Evolutionary conservation across 257 asterid species (phyloP).

Genomic region (Forsythia suspensa): DNA sequence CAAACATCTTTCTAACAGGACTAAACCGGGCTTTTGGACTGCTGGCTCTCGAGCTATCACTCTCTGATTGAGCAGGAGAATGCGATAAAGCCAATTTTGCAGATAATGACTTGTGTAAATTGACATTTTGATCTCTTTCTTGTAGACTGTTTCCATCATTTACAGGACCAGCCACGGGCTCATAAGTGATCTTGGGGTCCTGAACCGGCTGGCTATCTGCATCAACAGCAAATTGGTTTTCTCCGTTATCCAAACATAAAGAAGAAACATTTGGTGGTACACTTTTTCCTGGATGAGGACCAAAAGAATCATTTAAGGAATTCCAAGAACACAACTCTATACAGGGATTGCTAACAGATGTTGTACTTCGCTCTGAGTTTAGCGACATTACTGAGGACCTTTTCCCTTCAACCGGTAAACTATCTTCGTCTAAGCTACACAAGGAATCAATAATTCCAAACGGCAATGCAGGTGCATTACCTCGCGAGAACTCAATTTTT

Average conservation of each 20-base stretch:
- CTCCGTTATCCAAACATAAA: constrained; percentile 14
- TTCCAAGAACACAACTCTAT: constrained; percentile 1
- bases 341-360: background rate
- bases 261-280: constrained; percentile 26
- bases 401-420: constrained; percentile 32
- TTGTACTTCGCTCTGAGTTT: constrained; percentile 39
- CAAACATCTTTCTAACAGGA: constrained; percentile 57
- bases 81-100: constrained; percentile 65
- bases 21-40: constrained; percentile 53
- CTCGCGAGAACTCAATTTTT: constrained; percentile 69
- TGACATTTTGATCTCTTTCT: constrained; percentile 31
- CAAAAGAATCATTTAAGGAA: constrained; percentile 16
- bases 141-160: constrained; percentile 20
- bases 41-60: constrained; percentile 45
- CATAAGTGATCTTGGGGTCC: constrained; percentile 29
- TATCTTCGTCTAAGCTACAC: constrained; percentile 68
- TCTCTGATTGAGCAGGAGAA: constrained; percentile 60
- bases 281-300: constrained; percentile 28
- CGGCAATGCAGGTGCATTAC: constrained; percentile 41
- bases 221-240: constrained; percentile 9
- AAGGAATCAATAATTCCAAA: constrained; percentile 68
- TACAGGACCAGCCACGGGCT: constrained; percentile 21
- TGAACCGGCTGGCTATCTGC: constrained; percentile 18
- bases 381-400: constrained; percentile 43
- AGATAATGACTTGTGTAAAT: constrained; percentile 63